Evolutionary conservation across 2,329 filamentous ascomycete species (phyloP).

Genomic region (Penicillium sp.): DNA sequence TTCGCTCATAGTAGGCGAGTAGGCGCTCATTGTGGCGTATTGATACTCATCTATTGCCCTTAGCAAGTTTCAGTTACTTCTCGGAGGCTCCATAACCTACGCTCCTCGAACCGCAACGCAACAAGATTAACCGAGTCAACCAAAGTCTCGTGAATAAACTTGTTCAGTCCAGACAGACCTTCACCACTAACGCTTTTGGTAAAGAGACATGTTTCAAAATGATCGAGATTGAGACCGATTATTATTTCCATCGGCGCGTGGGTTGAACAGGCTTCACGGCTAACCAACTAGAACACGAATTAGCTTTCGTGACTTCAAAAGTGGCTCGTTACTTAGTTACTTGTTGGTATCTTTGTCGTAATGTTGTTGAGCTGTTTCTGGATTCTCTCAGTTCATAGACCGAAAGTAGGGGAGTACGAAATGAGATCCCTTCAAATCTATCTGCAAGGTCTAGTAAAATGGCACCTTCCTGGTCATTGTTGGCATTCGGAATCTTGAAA

Average conservation of each 20-base stretch:
- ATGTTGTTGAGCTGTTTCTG: constrained; percentile 7
- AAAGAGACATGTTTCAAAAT: constrained; percentile 9
- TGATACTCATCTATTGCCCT: constrained; percentile 26
- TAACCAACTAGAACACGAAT: constrained; percentile 4
- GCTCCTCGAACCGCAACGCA: constrained; percentile 22
- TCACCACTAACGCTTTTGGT: constrained; percentile 3
- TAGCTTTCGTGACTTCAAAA: not conserved
- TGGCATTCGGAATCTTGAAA: constrained; percentile 9
- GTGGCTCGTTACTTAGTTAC: not conserved
- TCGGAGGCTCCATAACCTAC: constrained; percentile 10
- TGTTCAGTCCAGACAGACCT: constrained; percentile 3
- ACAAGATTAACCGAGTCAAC: constrained; percentile 15
- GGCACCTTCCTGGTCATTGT: constrained; percentile 2
- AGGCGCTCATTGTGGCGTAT: constrained; percentile 28
- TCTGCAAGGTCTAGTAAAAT: constrained; percentile 6
- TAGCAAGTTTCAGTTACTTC: constrained; percentile 20
- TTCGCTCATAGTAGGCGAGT: constrained; percentile 31
- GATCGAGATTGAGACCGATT: constrained; percentile 6
- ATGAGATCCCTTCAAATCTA: constrained; percentile 8
- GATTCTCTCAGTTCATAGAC: constrained; percentile 9
- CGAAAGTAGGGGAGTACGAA: constrained; percentile 5
- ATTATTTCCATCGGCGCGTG: constrained; percentile 5
- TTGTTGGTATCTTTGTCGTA: constrained; percentile 5
- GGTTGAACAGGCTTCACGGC: constrained; percentile 7
- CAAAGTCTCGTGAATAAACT: constrained; percentile 5